These are phyloP conservation scores for Pichia rugopelliculosa DNA, from an alignment of 805 yeast species.

Conservation along the genomic window DNA sequence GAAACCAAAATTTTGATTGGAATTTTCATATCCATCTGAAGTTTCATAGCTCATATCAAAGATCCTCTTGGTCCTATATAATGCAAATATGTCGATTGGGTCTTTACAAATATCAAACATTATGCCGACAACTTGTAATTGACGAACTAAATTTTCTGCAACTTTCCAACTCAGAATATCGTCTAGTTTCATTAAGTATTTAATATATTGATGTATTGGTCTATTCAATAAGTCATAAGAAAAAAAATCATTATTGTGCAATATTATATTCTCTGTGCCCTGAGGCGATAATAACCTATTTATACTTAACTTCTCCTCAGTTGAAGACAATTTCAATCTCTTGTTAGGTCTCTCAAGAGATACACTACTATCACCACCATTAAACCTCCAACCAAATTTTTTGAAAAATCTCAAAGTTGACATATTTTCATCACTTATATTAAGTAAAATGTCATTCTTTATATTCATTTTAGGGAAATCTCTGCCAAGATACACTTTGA, in stretches of 20 bases:
- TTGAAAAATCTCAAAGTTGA: slow-evolving; percentile 34
- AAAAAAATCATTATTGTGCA: neutral
- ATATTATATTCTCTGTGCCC: too few relatives aligned
- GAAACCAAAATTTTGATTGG: slow-evolving; percentile 27
- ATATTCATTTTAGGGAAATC: slow-evolving; percentile 48
- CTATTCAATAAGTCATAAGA: neutral
- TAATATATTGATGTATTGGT: neutral
- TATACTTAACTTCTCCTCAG: neutral
- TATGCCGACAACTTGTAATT: slow-evolving; percentile 52
- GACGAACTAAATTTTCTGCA: slow-evolving; percentile 46
- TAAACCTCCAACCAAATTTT: slow-evolving; percentile 38
- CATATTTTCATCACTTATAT: slow-evolving; percentile 39
- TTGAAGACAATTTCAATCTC: neutral
- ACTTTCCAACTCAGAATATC: slow-evolving; percentile 41
- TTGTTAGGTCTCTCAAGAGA: slow-evolving; percentile 28
- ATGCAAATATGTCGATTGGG: slow-evolving; percentile 8
- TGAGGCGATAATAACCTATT: neutral
- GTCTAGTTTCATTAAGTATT: slow-evolving; percentile 34
- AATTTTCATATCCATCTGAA: slow-evolving; percentile 41
- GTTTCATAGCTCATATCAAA: slow-evolving; percentile 38
- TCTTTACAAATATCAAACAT: slow-evolving; percentile 46
- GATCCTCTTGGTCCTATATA: neutral
- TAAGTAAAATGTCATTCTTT: slow-evolving; percentile 45
- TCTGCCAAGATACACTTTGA: slow-evolving; percentile 45
- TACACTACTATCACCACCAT: slow-evolving; percentile 28